Evolutionary conservation across 768 basidiomycete species (phyloP), one percentile per base, ranked within the genome.

Genomic region (Austroboletus festivus): DNA sequence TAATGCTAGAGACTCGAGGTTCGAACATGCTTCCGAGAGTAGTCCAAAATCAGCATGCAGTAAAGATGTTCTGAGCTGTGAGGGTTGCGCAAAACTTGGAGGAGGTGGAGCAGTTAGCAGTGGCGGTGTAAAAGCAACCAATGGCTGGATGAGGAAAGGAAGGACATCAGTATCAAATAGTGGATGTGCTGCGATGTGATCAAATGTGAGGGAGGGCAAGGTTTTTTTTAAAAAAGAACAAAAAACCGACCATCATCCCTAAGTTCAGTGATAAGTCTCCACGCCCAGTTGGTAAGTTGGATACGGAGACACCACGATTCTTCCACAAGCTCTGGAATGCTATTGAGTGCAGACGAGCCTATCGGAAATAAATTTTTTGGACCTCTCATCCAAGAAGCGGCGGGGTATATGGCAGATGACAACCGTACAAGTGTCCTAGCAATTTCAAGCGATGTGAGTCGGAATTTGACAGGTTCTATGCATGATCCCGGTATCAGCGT

Each of bases 1-100:
- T 13, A 91, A 73, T 15, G 83, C 75, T 24, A 90, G 78, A 31
- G 87, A 83, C 61, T 93, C 90, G 23, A 93, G 74, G 33, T 85
- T 71, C 43, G 79, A 86, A 67, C 84, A 89, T 0, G 80, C 77
- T 59, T 91, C 85, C 56, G 88, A 84, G 26, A 93, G 71, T 15
- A 78, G 70, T 31, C 88, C 85, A 42, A 86, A 80, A 65, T 93
- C 90, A 3, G 82, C 71, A 47, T 80, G 74, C 37, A 83, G 65
- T 12, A 86, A 75, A 20, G 63, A 61, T 37, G 68, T 71, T 41
- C 75, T 69, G 50, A 77, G 65, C n/a, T 58, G 64, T 31, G 72
- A 70, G 15, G 70, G 71, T 33, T 63, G 55, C 4, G 70, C 67
- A 46, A 78, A 76, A 15, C 71, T 58, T 5, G 72, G 55, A 13